Percentiles rank a stretch among this genome's conserved stretches.
These are phyloP conservation scores for Silene uniflora DNA, from an alignment of 148 eudicot species.

Conservation along the genomic window DNA sequence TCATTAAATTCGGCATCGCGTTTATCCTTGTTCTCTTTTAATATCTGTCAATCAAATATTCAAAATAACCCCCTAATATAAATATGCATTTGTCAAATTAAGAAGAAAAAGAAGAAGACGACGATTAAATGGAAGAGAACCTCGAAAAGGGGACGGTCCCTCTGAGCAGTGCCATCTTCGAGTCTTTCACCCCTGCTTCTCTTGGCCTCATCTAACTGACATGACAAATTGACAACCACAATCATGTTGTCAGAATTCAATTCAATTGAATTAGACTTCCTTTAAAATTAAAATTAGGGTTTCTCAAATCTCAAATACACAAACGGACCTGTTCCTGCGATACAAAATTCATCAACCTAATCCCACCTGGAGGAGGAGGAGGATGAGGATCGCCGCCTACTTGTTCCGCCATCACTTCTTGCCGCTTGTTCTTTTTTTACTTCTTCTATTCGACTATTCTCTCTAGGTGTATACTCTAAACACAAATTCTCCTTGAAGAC, in stretches of 20 bases:
- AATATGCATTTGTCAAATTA: no score
- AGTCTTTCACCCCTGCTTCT: constrained; percentile 70
- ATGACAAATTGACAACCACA: background rate
- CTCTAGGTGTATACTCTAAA: no score
- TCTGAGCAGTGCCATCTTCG: constrained; percentile 97
- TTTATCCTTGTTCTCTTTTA: constrained; percentile 94
- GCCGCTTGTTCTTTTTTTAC: no score
- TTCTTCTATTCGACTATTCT: no score
- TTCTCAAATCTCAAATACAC: background rate
- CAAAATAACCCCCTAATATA: no score
- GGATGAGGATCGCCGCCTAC: no score
- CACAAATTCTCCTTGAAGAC: no score
- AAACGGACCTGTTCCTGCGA: constrained; percentile 67
- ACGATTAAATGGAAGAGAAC: constrained; percentile 21
- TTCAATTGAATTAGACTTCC: background rate
- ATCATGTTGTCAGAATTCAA: no score
- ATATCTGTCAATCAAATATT: no score
- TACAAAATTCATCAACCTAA: constrained; percentile 81
- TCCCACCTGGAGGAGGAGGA: constrained; percentile 25
- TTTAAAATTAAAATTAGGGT: background rate
- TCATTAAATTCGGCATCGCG: constrained; percentile 88
- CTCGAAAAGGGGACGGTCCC: constrained; percentile 90
- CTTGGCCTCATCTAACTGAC: constrained; percentile 73
- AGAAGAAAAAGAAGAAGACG: no score
- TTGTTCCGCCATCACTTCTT: no score